These are phyloP conservation scores for Epichloe brachyelytri DNA, from an alignment of 2,329 filamentous ascomycete genomes.

Conservation along the genomic window DNA sequence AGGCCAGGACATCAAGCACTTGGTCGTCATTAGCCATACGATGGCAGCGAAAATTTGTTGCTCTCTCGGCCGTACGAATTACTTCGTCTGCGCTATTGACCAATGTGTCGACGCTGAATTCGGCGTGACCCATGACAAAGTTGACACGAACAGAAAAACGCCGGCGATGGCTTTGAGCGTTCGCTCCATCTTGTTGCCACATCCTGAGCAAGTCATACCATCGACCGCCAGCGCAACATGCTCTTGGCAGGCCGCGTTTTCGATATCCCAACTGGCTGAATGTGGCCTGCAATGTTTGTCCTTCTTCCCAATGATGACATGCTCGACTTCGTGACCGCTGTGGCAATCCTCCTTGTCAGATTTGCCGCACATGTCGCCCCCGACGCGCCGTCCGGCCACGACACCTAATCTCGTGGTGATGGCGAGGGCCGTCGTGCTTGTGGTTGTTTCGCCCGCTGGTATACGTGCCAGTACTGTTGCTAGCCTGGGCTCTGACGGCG, in stretches of 20 bases:
- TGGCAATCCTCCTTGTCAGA: constrained; percentile 7
- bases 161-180: constrained; percentile 15
- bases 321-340: constrained; percentile 5
- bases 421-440: constrained; percentile 7
- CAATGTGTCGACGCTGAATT: constrained; percentile 17
- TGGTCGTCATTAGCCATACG: constrained; percentile 15
- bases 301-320: not conserved
- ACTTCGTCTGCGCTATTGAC: constrained; percentile 15
- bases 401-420: constrained; percentile 12
- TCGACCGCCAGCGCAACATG: constrained; percentile 17
- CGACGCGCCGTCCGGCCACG: constrained; percentile 9
- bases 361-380: constrained; percentile 3
- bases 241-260: constrained; percentile 15
- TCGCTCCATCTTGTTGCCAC: constrained; percentile 21
- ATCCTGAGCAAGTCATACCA: constrained; percentile 26
- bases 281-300: not conserved
- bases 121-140: constrained; percentile 25
- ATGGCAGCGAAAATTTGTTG: constrained; percentile 19
- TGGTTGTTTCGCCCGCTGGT: constrained; percentile 5
- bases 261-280: constrained; percentile 10
- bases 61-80: constrained; percentile 13
- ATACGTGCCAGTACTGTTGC: not conserved
- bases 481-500: not conserved
- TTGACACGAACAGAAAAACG: constrained; percentile 21
- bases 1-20: constrained; percentile 17